Evolutionary conservation across 768 basidiomycete species (phyloP).

Genomic region (Hericium alpestre): DNA sequence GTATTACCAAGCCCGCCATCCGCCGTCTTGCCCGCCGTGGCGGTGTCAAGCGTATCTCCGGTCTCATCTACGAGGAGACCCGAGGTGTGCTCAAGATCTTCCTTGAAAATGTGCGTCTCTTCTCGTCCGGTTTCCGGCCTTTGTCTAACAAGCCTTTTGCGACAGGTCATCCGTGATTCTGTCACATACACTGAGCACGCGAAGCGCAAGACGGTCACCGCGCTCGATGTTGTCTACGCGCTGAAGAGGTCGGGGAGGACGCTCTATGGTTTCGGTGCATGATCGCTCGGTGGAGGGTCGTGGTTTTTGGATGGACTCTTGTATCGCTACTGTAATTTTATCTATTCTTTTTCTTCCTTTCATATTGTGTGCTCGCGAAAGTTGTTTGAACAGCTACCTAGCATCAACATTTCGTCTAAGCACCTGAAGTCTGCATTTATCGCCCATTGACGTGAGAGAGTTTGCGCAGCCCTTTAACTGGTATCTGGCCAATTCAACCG

Average conservation of each 20-base stretch:
- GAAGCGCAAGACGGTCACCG: conserved; percentile 90
- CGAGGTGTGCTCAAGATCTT: conserved; percentile 54
- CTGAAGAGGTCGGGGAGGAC: conserved; percentile 81
- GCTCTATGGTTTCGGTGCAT: conserved; percentile 84
- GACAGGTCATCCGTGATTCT: conserved; percentile 84
- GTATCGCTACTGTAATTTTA: too few relatives aligned
- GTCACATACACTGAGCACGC: conserved; percentile 99
- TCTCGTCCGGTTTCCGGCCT: not conserved
- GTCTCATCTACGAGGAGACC: conserved; percentile 57
- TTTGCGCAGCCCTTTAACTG: too few relatives aligned
- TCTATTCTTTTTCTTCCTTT: too few relatives aligned
- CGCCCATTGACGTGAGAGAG: too few relatives aligned
- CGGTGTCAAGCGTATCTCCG: conserved; percentile 54
- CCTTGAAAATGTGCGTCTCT: conserved; percentile 29
- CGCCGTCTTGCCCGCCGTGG: conserved; percentile 57
- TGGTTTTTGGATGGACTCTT: not conserved
- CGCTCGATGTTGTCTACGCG: conserved; percentile 86
- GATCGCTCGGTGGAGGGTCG: not conserved
- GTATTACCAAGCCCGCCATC: conserved; percentile 52
- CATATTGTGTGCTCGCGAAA: too few relatives aligned
- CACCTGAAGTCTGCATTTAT: too few relatives aligned
- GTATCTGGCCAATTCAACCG: too few relatives aligned
- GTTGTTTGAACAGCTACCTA: too few relatives aligned
- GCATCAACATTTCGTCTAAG: too few relatives aligned
- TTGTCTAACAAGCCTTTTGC: not conserved